Percentiles rank a stretch among this genome's conserved stretches.
Conservation (phyloP, 176 grass and related monocot genomes). For the Themeda triandra region DNA sequence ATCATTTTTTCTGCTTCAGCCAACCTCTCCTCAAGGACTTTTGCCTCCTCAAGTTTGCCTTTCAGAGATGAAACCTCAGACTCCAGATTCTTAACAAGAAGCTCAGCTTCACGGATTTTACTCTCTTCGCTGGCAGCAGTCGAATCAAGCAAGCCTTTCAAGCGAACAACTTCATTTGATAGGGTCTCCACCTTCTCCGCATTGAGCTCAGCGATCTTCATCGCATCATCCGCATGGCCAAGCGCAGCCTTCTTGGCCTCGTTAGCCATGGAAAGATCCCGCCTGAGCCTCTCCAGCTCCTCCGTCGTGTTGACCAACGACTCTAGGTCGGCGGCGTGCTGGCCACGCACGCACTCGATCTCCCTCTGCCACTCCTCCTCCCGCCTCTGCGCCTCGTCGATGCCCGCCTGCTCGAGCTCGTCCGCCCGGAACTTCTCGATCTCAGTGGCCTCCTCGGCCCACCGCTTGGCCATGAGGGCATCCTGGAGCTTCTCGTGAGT, state of each 20-base stretch:
- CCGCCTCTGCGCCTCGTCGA: slow-evolving; percentile 61
- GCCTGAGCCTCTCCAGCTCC: slow-evolving; percentile 62
- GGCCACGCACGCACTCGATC: slow-evolving; percentile 55
- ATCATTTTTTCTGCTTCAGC: slow-evolving; percentile 44
- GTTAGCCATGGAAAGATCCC: slow-evolving; percentile 46
- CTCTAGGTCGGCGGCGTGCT: slow-evolving; percentile 54
- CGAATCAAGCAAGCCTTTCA: slow-evolving; percentile 73
- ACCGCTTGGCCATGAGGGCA: slow-evolving; percentile 61
- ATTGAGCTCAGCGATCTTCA: slow-evolving; percentile 63
- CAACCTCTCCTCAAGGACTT: slow-evolving; percentile 50
- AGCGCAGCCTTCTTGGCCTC: slow-evolving; percentile 69
- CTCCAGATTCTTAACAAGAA: slow-evolving; percentile 60
- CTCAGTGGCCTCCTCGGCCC: slow-evolving; percentile 73
- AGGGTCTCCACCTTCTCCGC: slow-evolving; percentile 79
- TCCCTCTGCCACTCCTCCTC: slow-evolving; percentile 70
- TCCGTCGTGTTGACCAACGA: slow-evolving; percentile 55
- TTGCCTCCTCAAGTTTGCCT: slow-evolving; percentile 60
- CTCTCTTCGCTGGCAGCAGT: slow-evolving; percentile 54
- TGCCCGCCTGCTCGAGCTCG: slow-evolving; percentile 76
- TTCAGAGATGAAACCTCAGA: slow-evolving; percentile 54
- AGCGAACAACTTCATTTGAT: slow-evolving; percentile 46
- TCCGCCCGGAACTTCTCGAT: slow-evolving; percentile 89
- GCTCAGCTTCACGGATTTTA: slow-evolving; percentile 57
- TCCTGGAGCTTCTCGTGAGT: slow-evolving; percentile 80
- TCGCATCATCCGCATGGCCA: slow-evolving; percentile 70